A percentile compares a stretch with the other conserved stretches of the same genome.
Evolutionary conservation across 176 grass and related monocot species (phyloP).

Genomic region (Carex myosuroides): DNA sequence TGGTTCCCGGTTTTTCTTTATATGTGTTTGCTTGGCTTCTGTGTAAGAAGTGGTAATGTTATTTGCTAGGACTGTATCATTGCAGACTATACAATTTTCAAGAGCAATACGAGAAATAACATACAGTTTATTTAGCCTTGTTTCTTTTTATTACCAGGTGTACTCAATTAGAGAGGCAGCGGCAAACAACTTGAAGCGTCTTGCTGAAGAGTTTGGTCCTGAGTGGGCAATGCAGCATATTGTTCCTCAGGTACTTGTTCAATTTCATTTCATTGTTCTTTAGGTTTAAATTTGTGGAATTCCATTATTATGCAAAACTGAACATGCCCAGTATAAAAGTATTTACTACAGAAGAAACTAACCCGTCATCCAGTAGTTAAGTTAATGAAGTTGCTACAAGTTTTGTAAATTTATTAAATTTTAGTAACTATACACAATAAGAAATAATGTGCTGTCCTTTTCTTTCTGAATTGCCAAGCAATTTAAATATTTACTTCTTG

Average conservation of each 20-base stretch:
- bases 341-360: not conserved
- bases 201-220: conserved; percentile 91
- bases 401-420: not conserved
- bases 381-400: not conserved
- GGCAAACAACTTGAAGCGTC: conserved; percentile 89
- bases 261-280: not conserved
- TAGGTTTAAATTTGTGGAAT: not conserved
- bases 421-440: not conserved
- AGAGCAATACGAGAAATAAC: not conserved
- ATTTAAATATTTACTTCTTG: conserved; percentile 1
- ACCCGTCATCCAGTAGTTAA: not conserved
- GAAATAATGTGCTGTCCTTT: conserved; percentile 2
- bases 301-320: not conserved
- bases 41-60: not conserved
- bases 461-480: not conserved
- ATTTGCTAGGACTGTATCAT: not conserved
- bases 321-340: not conserved
- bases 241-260: conserved; percentile 62
- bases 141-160: conserved; percentile 41
- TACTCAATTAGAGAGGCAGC: conserved; percentile 94
- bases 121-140: not conserved
- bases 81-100: not conserved
- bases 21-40: not conserved
- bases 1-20: not conserved
- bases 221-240: conserved; percentile 98